A percentile compares a stretch with the other conserved stretches of the same genome.
Evolutionary conservation across 2,329 filamentous ascomycete genomes (phyloP).

Genomic region (Epichloe aotearoae): DNA sequence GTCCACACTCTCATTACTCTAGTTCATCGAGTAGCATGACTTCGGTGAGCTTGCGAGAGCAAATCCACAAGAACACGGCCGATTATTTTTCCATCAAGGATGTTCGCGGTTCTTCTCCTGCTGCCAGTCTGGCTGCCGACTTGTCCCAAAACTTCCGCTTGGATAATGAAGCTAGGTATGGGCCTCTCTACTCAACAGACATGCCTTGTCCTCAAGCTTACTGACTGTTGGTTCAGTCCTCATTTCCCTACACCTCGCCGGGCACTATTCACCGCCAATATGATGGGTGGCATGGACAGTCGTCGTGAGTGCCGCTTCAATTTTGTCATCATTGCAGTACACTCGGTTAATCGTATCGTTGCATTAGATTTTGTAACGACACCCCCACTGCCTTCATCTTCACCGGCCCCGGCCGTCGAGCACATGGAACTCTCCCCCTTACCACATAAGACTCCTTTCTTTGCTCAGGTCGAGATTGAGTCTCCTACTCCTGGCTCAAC

Average conservation of each 20-base stretch:
- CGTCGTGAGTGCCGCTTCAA: slow-evolving; percentile 14
- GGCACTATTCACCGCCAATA: slow-evolving; percentile 27
- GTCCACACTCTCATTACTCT: slow-evolving; percentile 33
- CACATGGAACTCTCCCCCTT: slow-evolving; percentile 90
- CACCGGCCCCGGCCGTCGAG: slow-evolving; percentile 58
- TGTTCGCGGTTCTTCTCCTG: slow-evolving; percentile 75
- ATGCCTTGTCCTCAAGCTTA: background rate
- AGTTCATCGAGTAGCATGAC: slow-evolving; percentile 44
- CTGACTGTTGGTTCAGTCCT: slow-evolving; percentile 17
- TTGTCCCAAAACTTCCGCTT: slow-evolving; percentile 95
- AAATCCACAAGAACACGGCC: slow-evolving; percentile 41
- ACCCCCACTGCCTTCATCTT: slow-evolving; percentile 71
- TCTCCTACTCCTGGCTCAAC: slow-evolving; percentile 56
- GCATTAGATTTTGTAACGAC: slow-evolving; percentile 61
- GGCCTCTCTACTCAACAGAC: slow-evolving; percentile 6
- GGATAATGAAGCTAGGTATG: slow-evolving; percentile 70
- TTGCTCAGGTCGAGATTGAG: slow-evolving; percentile 50
- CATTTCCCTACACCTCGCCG: slow-evolving; percentile 28
- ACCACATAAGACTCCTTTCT: slow-evolving; percentile 69
- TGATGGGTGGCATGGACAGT: slow-evolving; percentile 22
- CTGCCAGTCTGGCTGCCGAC: slow-evolving; percentile 81
- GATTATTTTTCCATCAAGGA: slow-evolving; percentile 79
- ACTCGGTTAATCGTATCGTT: slow-evolving; percentile 3
- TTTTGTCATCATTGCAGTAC: background rate
- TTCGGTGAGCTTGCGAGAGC: slow-evolving; percentile 69